phyloP scores from a whole-genome alignment of 352 stramenopile species.

The Phytophthora foliorum region DNA sequence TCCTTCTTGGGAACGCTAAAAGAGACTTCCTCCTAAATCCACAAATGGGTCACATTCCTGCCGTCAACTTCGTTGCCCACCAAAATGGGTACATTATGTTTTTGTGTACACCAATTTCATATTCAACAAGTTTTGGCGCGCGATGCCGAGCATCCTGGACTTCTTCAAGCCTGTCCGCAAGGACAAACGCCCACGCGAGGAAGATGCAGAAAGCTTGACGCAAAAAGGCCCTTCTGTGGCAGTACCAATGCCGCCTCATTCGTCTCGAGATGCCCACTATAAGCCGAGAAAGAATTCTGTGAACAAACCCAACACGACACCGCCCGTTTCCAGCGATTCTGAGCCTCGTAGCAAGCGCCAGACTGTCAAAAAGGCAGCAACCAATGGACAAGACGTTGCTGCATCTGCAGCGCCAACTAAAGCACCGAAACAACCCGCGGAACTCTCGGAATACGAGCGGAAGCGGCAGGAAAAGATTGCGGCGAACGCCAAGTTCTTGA shows the following conservation, averaged over 20 bases:
- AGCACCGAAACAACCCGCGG: not conserved
- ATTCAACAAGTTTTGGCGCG: not conserved
- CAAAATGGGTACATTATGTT: too few species aligned
- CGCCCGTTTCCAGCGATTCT: not conserved
- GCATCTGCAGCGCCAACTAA: not conserved
- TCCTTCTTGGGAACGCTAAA: too few species aligned
- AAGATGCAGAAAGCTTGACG: not conserved
- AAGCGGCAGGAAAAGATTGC: constrained; percentile 52
- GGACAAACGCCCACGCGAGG: constrained; percentile 11
- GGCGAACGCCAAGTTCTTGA: constrained; percentile 55
- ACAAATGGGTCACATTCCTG: too few species aligned
- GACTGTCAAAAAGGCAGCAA: not conserved
- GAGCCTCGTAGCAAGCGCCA: constrained; percentile 13
- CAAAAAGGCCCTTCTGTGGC: not conserved
- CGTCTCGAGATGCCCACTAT: not conserved
- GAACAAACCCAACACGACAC: not conserved
- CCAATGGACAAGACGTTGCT: not conserved
- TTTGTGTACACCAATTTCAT: not conserved
- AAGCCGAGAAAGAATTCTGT: not conserved
- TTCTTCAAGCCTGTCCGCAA: constrained; percentile 36
- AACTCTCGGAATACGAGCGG: constrained; percentile 56
- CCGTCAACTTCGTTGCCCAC: too few species aligned
- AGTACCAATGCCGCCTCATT: constrained; percentile 2
- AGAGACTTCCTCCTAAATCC: too few species aligned
- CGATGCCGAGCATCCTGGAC: constrained; percentile 41